A percentile compares a stretch with the other conserved stretches of the same genome.
These are phyloP conservation scores for Colletotrichum siamense DNA, from an alignment of 2,329 filamentous ascomycete species.

Conservation along the genomic window DNA sequence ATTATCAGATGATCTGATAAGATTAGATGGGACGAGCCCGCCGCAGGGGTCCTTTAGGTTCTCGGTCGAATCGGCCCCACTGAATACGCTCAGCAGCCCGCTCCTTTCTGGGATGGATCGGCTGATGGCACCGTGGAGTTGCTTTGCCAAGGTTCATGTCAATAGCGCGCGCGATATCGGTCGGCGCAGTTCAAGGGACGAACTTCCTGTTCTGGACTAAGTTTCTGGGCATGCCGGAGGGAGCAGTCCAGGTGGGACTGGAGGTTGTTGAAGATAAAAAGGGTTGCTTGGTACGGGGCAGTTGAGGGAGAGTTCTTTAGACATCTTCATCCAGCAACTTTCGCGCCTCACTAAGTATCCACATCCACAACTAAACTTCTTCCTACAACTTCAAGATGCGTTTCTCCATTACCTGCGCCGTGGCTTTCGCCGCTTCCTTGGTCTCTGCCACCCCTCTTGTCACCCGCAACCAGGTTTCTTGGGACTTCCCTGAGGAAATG, in stretches of 20 bases:
- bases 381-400: conserved; percentile 30
- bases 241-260: background rate
- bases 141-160: conserved; percentile 4
- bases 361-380: background rate
- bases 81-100: background rate
- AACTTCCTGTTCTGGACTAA: background rate
- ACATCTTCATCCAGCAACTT: background rate
- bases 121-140: background rate
- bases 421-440: conserved; percentile 32
- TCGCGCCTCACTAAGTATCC: background rate
- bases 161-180: conserved; percentile 14
- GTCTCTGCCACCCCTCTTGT: conserved; percentile 24
- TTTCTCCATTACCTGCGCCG: conserved; percentile 26
- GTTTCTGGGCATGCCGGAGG: background rate
- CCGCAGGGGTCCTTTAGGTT: background rate
- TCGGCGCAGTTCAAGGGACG: background rate
- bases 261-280: background rate
- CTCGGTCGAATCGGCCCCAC: background rate
- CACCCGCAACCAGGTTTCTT: conserved; percentile 19
- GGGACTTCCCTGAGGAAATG: conserved; percentile 33
- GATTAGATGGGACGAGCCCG: conserved; percentile 9
- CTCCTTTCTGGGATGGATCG: background rate
- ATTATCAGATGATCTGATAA: conserved; percentile 31
- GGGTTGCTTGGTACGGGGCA: background rate
- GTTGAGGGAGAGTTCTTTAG: background rate